Evolutionary conservation across 2,329 filamentous ascomycete genomes (phyloP), one percentile per base, ranked within the genome.

Genomic region (Talaromyces sp.): DNA sequence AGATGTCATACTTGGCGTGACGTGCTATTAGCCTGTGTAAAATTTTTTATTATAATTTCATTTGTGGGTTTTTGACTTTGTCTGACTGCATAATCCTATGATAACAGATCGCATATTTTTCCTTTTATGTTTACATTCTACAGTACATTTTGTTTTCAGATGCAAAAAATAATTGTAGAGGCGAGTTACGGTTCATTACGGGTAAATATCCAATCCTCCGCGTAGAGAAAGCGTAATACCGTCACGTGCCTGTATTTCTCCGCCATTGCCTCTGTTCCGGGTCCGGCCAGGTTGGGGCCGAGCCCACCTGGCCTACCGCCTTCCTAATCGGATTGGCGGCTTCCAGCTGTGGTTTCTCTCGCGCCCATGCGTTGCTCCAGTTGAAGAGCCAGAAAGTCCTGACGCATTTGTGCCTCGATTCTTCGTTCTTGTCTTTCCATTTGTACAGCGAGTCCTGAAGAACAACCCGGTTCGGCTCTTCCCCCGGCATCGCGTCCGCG

Each of bases 11-110:
- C 24, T 38, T 49, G 46, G 58, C 35, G 17, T 54, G 53, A 35
- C 53, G 43, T 60, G 41, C 50, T 50, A 58, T 58, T 55, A 49
- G 9, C 55, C 27, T 29, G 53, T 61, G 59, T 61, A 61, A 61
- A 50, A 61, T 49, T 29, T 58, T 49, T 35, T 24, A 46, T 46
- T 24, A 46, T 59, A 49, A 41, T 56, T 59, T 59, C 58, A 32
- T 59, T 53, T 54, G 50, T 58, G 27, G 55, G 26, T 52, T 27
- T 52, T 52, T 52, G 7, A 17, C 7, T 21, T 26, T 41, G 10
- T 21, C 24, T 14, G 21, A 19, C 17, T n/a, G 14, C 35, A 29
- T 56, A 49, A 14, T 49, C 9, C 24, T 46, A 19, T 56, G 35
- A 32, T 43, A 19, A 43, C 27, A 43, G 14, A 56, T 43, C 35